Evolutionary conservation across 768 basidiomycete genomes (phyloP).

Genomic region (Russula virescens): DNA sequence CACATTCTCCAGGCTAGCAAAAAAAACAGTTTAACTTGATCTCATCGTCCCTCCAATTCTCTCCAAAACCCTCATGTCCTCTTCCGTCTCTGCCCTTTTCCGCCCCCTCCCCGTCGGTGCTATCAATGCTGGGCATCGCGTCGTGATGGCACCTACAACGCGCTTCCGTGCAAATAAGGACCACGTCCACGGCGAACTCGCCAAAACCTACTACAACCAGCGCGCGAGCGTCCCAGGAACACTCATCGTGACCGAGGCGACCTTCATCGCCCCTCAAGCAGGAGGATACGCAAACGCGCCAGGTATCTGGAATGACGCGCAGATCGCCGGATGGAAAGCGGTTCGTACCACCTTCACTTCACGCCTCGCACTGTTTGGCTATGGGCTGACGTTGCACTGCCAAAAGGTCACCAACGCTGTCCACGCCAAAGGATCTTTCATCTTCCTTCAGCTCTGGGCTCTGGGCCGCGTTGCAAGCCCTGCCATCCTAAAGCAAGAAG

Average conservation of each 20-base stretch:
- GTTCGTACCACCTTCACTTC: conserved; percentile 26
- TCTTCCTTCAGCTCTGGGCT: conserved; percentile 56
- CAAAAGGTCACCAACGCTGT: conserved; percentile 51
- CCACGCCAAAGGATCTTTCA: conserved; percentile 46
- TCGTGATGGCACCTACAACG: conserved; percentile 51
- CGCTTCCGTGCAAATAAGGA: conserved; percentile 35
- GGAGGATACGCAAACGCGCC: conserved; percentile 48
- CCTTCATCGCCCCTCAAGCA: conserved; percentile 44
- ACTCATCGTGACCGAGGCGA: conserved; percentile 53
- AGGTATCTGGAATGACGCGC: conserved; percentile 59
- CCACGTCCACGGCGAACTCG: conserved; percentile 36
- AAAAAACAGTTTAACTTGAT: too few species aligned
- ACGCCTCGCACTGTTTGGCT: background rate
- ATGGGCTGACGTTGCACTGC: background rate
- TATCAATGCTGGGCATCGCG: conserved; percentile 41
- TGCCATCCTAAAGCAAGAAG: conserved; percentile 34
- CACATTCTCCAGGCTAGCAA: too few species aligned
- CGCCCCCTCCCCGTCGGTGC: conserved; percentile 42
- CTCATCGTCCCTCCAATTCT: too few species aligned
- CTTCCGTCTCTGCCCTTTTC: conserved; percentile 34
- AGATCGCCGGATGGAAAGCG: conserved; percentile 47
- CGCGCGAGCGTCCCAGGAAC: conserved; percentile 45
- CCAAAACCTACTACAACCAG: conserved; percentile 45
- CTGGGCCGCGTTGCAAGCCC: conserved; percentile 41
- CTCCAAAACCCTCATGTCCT: background rate